phyloP scores from a whole-genome alignment of 805 yeast species.

The Wickerhamiella alocasiicola region DNA sequence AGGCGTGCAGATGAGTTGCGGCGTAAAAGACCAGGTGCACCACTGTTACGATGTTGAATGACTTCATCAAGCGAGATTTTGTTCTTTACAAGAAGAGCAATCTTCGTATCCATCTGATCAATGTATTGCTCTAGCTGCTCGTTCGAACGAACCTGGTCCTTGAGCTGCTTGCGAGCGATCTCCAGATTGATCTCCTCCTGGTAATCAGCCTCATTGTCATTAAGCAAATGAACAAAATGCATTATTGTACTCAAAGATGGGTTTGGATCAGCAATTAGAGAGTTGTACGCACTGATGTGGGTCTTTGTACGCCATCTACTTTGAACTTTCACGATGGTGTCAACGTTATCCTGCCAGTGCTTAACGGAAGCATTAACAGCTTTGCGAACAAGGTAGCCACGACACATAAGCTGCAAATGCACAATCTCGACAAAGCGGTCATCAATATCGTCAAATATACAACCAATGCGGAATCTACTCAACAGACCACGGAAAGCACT shows the following conservation, averaged over 20 bases:
- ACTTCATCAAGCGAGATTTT: constrained; percentile 68
- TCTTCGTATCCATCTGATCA: constrained; percentile 64
- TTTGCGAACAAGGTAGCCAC: constrained; percentile 27
- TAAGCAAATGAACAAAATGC: constrained; percentile 62
- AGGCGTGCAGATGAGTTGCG: constrained; percentile 10
- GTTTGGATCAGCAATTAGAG: constrained; percentile 52
- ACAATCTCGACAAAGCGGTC: constrained; percentile 24
- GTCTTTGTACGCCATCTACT: constrained; percentile 54
- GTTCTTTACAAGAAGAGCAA: constrained; percentile 65
- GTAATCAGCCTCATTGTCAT: constrained; percentile 60
- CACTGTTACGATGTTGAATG: constrained; percentile 30
- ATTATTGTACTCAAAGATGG: constrained; percentile 71
- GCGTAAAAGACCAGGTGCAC: constrained; percentile 7
- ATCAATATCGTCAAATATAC: constrained; percentile 27
- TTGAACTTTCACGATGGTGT: constrained; percentile 61
- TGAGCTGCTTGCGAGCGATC: constrained; percentile 51
- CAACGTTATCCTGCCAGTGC: constrained; percentile 44
- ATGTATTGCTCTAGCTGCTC: constrained; percentile 62
- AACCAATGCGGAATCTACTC: constrained; percentile 25
- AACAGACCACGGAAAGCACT: constrained; percentile 29
- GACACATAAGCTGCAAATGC: constrained; percentile 25
- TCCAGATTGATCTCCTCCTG: constrained; percentile 63
- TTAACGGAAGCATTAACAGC: constrained; percentile 23
- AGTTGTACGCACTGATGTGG: constrained; percentile 60
- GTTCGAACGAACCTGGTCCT: constrained; percentile 55